These are phyloP conservation scores for Prunus mira DNA, from an alignment of 306 rosid species.

Conservation along the genomic window DNA sequence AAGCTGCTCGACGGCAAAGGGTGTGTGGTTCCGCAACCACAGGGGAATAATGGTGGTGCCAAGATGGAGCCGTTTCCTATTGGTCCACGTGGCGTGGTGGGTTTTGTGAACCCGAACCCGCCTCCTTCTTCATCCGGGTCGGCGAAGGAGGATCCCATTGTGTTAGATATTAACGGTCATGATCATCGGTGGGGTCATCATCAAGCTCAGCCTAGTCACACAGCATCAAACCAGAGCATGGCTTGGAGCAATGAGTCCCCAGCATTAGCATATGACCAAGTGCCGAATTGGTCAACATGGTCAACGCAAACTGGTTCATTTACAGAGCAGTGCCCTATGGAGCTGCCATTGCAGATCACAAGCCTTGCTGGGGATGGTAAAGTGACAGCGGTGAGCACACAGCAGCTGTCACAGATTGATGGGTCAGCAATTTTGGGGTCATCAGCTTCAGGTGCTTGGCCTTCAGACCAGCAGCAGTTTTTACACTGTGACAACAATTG, in stretches of 20 bases:
- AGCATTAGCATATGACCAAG: neutral
- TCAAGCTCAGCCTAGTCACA: neutral
- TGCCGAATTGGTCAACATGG: neutral
- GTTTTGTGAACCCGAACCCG: neutral
- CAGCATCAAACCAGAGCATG: neutral
- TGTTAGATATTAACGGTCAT: neutral
- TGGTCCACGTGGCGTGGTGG: neutral
- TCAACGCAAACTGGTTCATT: neutral
- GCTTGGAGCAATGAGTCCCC: constrained; percentile 1
- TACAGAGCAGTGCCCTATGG: constrained; percentile 12
- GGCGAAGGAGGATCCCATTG: neutral
- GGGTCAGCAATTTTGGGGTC: neutral
- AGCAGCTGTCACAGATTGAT: constrained; percentile 3
- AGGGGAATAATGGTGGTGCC: neutral
- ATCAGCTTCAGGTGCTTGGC: neutral
- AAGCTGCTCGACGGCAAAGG: constrained; percentile 45
- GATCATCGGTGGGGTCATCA: neutral
- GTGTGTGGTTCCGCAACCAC: constrained; percentile 20
- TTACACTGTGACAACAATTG: constrained; percentile 11
- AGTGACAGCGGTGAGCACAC: neutral
- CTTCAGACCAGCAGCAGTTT: constrained; percentile 2
- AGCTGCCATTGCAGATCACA: neutral
- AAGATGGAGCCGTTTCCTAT: constrained; percentile 2
- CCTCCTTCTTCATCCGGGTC: neutral
- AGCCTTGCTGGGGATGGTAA: neutral